Evolutionary conservation across 371 early-diverging fungal genomes (phyloP).

Genomic region (Choanephora cucurbitarum): DNA sequence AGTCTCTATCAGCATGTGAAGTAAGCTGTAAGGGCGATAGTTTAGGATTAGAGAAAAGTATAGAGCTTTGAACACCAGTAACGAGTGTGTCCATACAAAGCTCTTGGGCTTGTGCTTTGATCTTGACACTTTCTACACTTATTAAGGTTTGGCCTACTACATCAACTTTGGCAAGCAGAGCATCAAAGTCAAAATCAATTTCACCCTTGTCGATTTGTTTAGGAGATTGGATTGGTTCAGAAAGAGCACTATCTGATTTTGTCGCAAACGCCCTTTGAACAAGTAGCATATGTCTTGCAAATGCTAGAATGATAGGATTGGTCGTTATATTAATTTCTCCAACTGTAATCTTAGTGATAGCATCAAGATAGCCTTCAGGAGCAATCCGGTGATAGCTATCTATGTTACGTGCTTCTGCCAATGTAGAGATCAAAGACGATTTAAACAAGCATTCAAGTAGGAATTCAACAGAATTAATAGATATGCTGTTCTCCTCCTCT

Average conservation of each 20-base stretch:
- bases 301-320: conserved; percentile 72
- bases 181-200: conserved; percentile 26
- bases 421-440: conserved; percentile 19
- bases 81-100: conserved; percentile 40
- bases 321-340: conserved; percentile 51
- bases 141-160: conserved; percentile 46
- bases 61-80: conserved; percentile 42
- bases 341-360: conserved; percentile 48
- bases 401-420: conserved; percentile 7
- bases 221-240: conserved; percentile 7
- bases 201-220: background rate
- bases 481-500: conserved; percentile 44
- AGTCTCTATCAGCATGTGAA: conserved; percentile 36
- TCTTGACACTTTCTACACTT: conserved; percentile 35
- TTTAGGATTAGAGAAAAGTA: conserved; percentile 50
- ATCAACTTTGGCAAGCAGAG: conserved; percentile 36
- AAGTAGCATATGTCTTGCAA: conserved; percentile 69
- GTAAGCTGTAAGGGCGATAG: conserved; percentile 31
- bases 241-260: conserved; percentile 41
- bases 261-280: conserved; percentile 73
- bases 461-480: conserved; percentile 30
- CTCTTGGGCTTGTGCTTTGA: conserved; percentile 52
- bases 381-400: conserved; percentile 20
- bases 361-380: conserved; percentile 55
- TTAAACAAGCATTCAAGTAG: conserved; percentile 40